Evolutionary conservation across 208 protist species (phyloP).

Genomic region (Strigomonas culicis): DNA sequence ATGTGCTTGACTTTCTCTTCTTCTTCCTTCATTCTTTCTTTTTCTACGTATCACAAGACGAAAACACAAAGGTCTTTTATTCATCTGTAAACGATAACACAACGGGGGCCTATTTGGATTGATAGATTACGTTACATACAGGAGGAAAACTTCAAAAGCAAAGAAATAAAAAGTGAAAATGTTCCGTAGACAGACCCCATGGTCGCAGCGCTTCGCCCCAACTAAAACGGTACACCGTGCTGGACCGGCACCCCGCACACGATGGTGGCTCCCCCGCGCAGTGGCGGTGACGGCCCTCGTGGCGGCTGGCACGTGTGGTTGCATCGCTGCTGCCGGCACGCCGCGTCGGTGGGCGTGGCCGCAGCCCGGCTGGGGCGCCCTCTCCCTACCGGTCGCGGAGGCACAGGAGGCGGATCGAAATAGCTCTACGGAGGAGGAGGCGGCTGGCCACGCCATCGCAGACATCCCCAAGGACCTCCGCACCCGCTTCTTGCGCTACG

Average conservation of each 20-base stretch:
- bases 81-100: too few relatives aligned
- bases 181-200: too few relatives aligned
- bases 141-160: too few relatives aligned
- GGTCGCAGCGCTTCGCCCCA: too few relatives aligned
- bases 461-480: conserved; percentile 1
- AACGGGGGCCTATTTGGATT: too few relatives aligned
- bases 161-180: too few relatives aligned
- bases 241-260: too few relatives aligned
- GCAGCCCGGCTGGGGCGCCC: not conserved
- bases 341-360: not conserved
- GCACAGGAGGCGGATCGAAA: not conserved
- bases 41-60: not conserved
- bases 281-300: not conserved
- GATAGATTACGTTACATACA: too few relatives aligned
- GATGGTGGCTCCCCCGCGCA: too few relatives aligned
- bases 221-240: too few relatives aligned
- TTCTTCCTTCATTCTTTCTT: conserved; percentile 7
- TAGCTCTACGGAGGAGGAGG: not conserved
- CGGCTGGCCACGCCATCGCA: not conserved
- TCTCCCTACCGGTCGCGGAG: not conserved
- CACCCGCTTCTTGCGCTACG: conserved; percentile 5
- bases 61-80: not conserved
- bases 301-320: too few relatives aligned
- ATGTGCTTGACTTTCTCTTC: conserved; percentile 14
- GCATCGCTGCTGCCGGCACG: too few relatives aligned